phyloP scores from a whole-genome alignment of 352 stramenopile species.

The Globisporangium middletonii region DNA sequence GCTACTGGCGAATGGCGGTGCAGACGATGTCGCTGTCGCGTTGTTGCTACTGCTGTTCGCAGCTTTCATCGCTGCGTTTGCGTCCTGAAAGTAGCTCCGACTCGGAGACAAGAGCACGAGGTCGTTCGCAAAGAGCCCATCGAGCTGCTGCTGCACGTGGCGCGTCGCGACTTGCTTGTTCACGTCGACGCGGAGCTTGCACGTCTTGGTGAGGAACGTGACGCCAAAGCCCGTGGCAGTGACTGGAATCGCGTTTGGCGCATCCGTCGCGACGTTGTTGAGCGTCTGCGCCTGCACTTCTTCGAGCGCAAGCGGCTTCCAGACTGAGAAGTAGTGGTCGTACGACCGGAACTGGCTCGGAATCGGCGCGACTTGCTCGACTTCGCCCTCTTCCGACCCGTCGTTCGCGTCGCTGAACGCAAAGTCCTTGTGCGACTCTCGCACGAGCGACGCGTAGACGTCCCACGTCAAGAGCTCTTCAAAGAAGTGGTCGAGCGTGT shows the following conservation, averaged over 20 bases:
- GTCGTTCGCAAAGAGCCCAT: conserved; percentile 68
- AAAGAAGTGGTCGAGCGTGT: conserved; percentile 81
- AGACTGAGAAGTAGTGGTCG: conserved; percentile 86
- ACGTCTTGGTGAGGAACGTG: conserved; percentile 57
- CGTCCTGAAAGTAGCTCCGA: conserved; percentile 42
- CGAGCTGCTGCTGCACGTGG: conserved; percentile 26
- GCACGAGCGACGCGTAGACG: conserved; percentile 53
- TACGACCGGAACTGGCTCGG: conserved; percentile 84
- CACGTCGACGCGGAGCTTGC: conserved; percentile 61
- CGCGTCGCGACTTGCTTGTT: conserved; percentile 33
- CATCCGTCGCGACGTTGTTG: conserved; percentile 69
- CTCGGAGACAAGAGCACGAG: conserved; percentile 67
- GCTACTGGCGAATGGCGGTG: background rate
- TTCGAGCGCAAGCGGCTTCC: conserved; percentile 78
- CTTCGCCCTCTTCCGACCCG: conserved; percentile 68
- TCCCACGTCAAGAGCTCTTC: conserved; percentile 81
- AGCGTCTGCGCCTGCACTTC: conserved; percentile 87
- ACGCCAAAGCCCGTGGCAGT: conserved; percentile 35
- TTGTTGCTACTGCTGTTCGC: background rate
- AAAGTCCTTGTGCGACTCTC: conserved; percentile 48
- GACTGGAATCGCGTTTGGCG: conserved; percentile 41
- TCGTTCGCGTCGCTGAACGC: conserved; percentile 50
- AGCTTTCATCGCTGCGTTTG: conserved; percentile 11
- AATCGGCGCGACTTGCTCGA: conserved; percentile 48
- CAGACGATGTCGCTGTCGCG: conserved; percentile 4